Base-by-base conservation (phyloP, 2,329 filamentous ascomycete species). In the Apiospora phragmitis region DNA sequence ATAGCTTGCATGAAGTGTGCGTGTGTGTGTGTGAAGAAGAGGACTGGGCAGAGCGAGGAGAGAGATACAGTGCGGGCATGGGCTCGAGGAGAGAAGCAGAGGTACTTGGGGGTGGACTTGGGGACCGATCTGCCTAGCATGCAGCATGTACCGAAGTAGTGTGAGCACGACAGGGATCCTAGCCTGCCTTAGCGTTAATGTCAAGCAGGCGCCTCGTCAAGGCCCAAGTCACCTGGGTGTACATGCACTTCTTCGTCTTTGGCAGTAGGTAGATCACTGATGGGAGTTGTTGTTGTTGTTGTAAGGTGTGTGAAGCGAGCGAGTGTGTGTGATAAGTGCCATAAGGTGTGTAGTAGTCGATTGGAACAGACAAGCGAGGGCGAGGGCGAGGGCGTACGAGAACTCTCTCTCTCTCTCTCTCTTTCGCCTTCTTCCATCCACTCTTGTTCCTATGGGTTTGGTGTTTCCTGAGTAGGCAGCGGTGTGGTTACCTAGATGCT, bases 121-220 rank as follows among this genome's bases (percentile, higher is more conserved):
- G 29, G n/a, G 24, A 47, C 32, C n/a, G 65, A 67, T 67, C 42
- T 67, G 26, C 65, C 42, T 24, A 67, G 65, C 65, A 47, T 67
- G 42, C 65, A 45, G 65, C 43, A 67, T 67, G 65, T 67, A 67
- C 65, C 65, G 65, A 67, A 47, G 26, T 67, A 47, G 65, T 47
- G 26, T 67, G 65, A 67, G 42, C 41, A 67, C 65, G 45, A 42
- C 73, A 73, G 71, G 73, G 74, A 72, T 74, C 49, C 42, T 26
- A 72, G 70, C 73, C 73, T 65, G 66, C 70, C 68, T 69, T 75
- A 74, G 73, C 68, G 71, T 62, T 38, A 69, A 74, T 75, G 73
- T 75, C 74, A 70, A 74, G 72, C 72, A 75, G 71, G 71, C 70
- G 70, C 68, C 70, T 69, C 65, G 65, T 67, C 65, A 43, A 45